Evolutionary conservation across 1,139 yeast species (phyloP), one percentile per base, ranked within the genome.

Genomic region (Wickerhamiella pararugosa): DNA sequence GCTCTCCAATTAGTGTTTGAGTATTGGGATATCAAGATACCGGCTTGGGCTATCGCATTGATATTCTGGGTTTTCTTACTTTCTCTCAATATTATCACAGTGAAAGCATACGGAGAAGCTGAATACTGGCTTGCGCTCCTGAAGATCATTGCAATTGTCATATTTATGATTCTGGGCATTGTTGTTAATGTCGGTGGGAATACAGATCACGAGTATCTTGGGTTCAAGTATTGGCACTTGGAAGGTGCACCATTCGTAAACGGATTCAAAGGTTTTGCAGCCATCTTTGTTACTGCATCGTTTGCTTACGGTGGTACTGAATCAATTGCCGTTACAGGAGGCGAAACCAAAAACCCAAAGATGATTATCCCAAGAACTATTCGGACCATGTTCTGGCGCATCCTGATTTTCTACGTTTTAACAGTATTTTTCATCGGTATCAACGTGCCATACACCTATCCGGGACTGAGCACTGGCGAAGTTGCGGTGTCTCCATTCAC

Each of bases 241-340:
- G 67, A 64, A 3, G 70, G 62, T 15, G 71, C 71, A 5, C 73
- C 75, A 0, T 79, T 79, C 56, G 73, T 76, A 8, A 64, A 73
- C 46, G 79, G 77, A 0, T 71, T 69, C 54, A 63, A 62, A 43
- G 74, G 74, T 29, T 68, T 70, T 41, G 67, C 70, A 34, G 59
- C 70, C 2, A 70, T 69, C 5, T 68, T 70, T 54, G 69, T 76
- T 33, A 71, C 79, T 21, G 79, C 84, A 2, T 66, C 79, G 27
- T 76, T 75, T 57, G 78, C 82, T 5, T 75, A 70, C 52, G 82
- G 82, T 49, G 83, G 84, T 37, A 70, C 77, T 3, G 84, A 77
- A 56, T 65, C 75, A 6, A 70, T 77, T 41, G 71, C 79, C 15
- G 65, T 77, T 48, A 75, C 83, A 4, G 78, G 79, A 6, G 84